Base-by-base conservation (phyloP, 768 basidiomycete genomes). In the Tylopilus subfusipes region DNA sequence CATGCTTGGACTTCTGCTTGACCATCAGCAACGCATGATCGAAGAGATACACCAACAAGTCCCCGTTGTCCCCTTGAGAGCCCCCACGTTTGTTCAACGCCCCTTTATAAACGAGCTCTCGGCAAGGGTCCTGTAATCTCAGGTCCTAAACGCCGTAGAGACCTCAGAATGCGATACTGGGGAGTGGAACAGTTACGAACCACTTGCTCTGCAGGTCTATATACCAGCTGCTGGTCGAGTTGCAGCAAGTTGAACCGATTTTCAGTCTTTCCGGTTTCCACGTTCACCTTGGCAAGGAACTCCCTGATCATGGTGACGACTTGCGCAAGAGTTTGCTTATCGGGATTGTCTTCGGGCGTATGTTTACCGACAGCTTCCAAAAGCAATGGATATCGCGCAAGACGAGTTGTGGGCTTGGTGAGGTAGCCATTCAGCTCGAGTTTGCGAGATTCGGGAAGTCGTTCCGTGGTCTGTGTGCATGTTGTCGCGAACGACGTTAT, bases 351-450 rank as follows among this genome's bases (percentile, higher is more conserved):
- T 25, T 93, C 91, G 0, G 89, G 83, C 0, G 97, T 99, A 48
- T 94, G 85, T 71, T 98, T 98, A 53, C 88, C 74, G 12, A 97
- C 91, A 16, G 92, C 95, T 61, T 92, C 93, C 29, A 99, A 78
- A 2, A 98, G 75, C 2, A 99, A 79, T 8, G 97, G 97, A 69
- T 98, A 98, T 58, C 97, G 80, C n/a, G 96, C 97, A 25, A 99
- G 78, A 63, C 97, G 86, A 6, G 97, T 98, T 2, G 97, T 98
- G 2, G 97, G 97, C 70, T 98, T 98, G 8, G 97, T 99, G 38
- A 99, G 77, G 70, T 98, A 99, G 1, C 93, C 97, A 68, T 99
- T 99, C 46, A 99, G 75, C 72, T 99, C 97, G 33, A 98, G 82
- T 73, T 98, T 98, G 27, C 96, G 82, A 10, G 95, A 98, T 68